Evolutionary conservation across 1,284 basidiomycete species (phyloP), one percentile per base, ranked within the genome.

Genomic region (Puccinia polysora): DNA sequence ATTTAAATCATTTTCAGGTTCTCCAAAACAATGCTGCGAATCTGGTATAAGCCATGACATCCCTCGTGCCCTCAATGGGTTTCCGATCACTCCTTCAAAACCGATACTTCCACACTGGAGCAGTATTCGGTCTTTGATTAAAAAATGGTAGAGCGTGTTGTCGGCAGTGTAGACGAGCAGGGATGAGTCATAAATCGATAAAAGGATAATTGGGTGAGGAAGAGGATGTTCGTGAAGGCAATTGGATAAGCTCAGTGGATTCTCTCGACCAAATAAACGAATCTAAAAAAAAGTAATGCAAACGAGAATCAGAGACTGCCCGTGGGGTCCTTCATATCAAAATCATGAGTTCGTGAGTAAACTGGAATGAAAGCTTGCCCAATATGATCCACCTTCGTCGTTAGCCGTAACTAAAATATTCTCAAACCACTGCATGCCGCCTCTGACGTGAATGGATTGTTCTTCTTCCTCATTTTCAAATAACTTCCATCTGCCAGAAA

Each of bases 161-260:
- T 97, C 94, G n/a, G 87, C 85, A 1, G 93, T 97, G 81, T 97
- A 98, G 18, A 96, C 91, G 58, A 99, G 84, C n/a, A 99, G 82
- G 0, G 92, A 95, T 78, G 95, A 96, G 81, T 97, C 96, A 72
- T 97, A 90, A 5, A 97, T 83, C 6, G 91, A 93, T 64, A 96
- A 82, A 58, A 92, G 88, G 30, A 95, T 84, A 45, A 94, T 87
- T 0, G 89, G 86, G 0, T 88, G 86, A 0, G 86, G 82, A 23
- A 96, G 81, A n/a, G 86, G 81, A 79, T 96, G 89, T 47, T 88
- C 86, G 78, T 93, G 87, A 12, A 97, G 83, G 36, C 94, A 86
- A 75, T 90, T 90, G 75, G 89, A 86, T 76, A 89, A 89, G 75
- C 86, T 87, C n/a, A 98, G 83, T 73, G 96, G 91, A 74, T 89